Percentiles rank a stretch among this genome's conserved stretches.
phyloP scores from a whole-genome alignment of 106 monocot species.

The Phalaenopsis equestris region DNA sequence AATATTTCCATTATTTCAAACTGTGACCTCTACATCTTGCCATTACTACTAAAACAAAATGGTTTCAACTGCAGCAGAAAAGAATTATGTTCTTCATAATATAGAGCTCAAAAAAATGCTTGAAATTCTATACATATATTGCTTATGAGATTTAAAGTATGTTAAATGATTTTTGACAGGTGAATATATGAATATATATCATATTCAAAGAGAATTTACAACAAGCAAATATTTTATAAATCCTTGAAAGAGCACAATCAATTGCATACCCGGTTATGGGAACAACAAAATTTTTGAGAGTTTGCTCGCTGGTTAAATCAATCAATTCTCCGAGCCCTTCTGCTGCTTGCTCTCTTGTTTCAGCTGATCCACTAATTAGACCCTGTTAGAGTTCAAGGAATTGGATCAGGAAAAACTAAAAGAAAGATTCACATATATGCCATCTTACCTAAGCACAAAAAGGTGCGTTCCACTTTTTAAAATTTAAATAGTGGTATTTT shows the following conservation, averaged over 20 bases:
- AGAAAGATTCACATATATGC: too few species aligned
- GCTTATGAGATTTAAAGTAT: not conserved
- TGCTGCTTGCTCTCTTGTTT: slow-evolving; percentile 92
- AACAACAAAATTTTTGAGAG: slow-evolving; percentile 89
- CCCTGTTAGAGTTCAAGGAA: slow-evolving; percentile 39
- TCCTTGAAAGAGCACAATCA: not conserved
- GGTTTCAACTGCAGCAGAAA: not conserved
- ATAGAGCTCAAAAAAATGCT: not conserved
- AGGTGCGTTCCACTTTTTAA: too few species aligned
- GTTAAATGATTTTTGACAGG: not conserved
- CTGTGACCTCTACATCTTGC: too few species aligned
- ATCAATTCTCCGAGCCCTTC: slow-evolving; percentile 89
- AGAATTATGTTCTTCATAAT: not conserved
- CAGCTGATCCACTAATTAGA: slow-evolving; percentile 89
- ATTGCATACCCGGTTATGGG: slow-evolving; percentile 87
- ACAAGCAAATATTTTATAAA: not conserved
- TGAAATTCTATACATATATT: not conserved
- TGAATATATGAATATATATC: not conserved
- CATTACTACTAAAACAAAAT: too few species aligned
- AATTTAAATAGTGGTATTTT: too few species aligned
- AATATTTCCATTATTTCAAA: too few species aligned
- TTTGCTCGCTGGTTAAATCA: slow-evolving; percentile 90
- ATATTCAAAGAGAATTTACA: not conserved
- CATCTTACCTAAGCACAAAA: too few species aligned
- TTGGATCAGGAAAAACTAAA: not conserved